Percentiles rank a stretch among this genome's conserved stretches.
Evolutionary conservation across 202 grass and related monocot genomes (phyloP).

Genomic region (Musa balbisiana): DNA sequence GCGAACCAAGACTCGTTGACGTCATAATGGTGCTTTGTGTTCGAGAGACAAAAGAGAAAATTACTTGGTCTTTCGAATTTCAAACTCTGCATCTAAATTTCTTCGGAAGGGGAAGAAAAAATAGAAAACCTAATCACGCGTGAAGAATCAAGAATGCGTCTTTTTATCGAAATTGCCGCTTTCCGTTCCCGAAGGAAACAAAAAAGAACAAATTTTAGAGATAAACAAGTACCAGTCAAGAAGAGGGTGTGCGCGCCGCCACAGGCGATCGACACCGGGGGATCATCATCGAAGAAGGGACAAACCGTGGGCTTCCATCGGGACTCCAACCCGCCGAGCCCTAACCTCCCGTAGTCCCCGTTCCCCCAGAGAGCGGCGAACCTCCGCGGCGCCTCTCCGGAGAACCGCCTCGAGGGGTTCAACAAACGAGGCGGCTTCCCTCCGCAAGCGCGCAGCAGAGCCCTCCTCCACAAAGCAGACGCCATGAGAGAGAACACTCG

Average conservation of each 20-base stretch:
- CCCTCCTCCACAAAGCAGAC: not conserved
- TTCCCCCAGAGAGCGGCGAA: constrained; percentile 86
- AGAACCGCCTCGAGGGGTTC: not conserved
- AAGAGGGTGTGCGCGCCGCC: constrained; percentile 92
- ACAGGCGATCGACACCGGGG: constrained; percentile 54
- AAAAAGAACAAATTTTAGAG: not conserved
- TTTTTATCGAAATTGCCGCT: not conserved
- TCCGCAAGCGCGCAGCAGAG: not conserved
- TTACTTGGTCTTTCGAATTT: no score
- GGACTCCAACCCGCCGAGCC: constrained; percentile 68
- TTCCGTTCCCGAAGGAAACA: not conserved
- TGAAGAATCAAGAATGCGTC: not conserved
- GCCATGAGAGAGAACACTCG: not conserved
- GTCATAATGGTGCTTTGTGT: no score
- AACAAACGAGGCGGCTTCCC: not conserved
- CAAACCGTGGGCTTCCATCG: constrained; percentile 67
- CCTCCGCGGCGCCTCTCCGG: constrained; percentile 25
- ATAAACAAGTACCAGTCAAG: constrained; percentile 39
- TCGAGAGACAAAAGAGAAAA: no score
- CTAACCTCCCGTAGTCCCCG: constrained; percentile 76
- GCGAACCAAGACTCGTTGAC: no score
- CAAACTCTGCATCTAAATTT: no score
- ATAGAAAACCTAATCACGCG: not conserved
- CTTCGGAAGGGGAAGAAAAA: not conserved
- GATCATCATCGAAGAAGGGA: constrained; percentile 61